A percentile compares a stretch with the other conserved stretches of the same genome.
Conservation (phyloP, 306 rosid genomes). For the Ceratonia siliqua region DNA sequence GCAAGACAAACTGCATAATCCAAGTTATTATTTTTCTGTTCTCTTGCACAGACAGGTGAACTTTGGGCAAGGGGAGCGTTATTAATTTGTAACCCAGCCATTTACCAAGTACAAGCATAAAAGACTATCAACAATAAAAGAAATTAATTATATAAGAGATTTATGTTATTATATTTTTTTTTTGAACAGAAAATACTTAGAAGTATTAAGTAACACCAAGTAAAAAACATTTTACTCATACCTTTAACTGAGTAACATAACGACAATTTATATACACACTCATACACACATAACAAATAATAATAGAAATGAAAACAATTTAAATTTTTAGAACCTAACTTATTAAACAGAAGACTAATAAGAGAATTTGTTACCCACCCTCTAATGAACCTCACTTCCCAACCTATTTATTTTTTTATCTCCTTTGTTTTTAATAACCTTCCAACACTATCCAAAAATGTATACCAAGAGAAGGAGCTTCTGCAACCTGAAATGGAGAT, state of each 20-base stretch:
- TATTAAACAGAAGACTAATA: constrained; percentile 1
- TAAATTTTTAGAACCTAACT: constrained; percentile 16
- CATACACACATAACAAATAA: too few relatives aligned
- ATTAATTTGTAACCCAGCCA: background rate
- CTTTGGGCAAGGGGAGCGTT: constrained; percentile 22
- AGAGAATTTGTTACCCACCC: background rate
- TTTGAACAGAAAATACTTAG: too few relatives aligned
- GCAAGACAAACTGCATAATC: constrained; percentile 2
- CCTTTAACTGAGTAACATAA: constrained; percentile 1
- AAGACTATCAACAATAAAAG: too few relatives aligned
- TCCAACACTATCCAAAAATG: constrained; percentile 15
- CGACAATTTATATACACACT: background rate
- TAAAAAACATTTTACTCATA: constrained; percentile 10
- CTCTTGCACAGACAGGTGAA: too few relatives aligned
- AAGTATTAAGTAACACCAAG: too few relatives aligned
- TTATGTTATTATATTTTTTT: too few relatives aligned
- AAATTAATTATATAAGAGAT: too few relatives aligned
- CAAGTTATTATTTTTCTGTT: constrained; percentile 10
- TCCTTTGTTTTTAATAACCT: background rate
- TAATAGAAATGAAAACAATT: background rate
- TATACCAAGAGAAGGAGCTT: constrained; percentile 22
- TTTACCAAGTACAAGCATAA: constrained; percentile 16
- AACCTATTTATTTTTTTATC: background rate
- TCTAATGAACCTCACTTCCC: background rate
- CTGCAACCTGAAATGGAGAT: constrained; percentile 19